Evolutionary conservation across 2,329 filamentous ascomycete species (phyloP), one percentile per base, ranked within the genome.

Genomic region (Claviceps sp.): DNA sequence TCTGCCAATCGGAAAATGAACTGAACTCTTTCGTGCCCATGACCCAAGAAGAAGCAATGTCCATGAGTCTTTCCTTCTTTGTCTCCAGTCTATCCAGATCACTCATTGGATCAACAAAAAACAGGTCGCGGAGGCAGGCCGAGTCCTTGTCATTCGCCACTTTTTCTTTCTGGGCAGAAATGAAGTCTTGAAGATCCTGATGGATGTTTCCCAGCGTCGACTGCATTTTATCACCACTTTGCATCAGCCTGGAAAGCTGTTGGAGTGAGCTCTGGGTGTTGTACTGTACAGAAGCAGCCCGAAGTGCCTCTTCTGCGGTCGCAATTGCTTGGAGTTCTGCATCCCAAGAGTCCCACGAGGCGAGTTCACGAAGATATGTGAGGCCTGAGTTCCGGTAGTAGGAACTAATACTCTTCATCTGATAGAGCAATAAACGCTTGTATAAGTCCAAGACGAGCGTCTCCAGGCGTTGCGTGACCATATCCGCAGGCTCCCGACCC

Each of bases 1-100:
- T 52, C 5, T 55, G 59, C 64, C 64, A 69, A 34, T 58, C 45
- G 17, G 55, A 56, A 45, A 68, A 68, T 8, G 52, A 51, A 11
- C n/a, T 24, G 39, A 50, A 57, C 41, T 57, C 50, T 13, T 52
- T 13, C 0, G 43, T 57, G 11, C 30, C 37, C 47, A 57, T 41
- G 34, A 57, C 53, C 56, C 56, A 57, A 4, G 52, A 53, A 45
- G 47, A 56, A 2, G 52, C 52, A 14, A 48, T 47, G 19, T 56
- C 41, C 6, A 54, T 48, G n/a, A 57, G 49, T 26, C 22, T 51
- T 10, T 57, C 56, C 22, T 56, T 57, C 37, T 53, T 54, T 13
- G 34, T 53, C 47, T 57, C 54, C 48, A 57, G 48, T 7, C 40
- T 54, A 10, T 56, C 45, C 48, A 57, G 43, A 42, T 57, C 56